Base-by-base conservation (phyloP, 1,284 basidiomycete genomes). In the Melampsora occidentalis region DNA sequence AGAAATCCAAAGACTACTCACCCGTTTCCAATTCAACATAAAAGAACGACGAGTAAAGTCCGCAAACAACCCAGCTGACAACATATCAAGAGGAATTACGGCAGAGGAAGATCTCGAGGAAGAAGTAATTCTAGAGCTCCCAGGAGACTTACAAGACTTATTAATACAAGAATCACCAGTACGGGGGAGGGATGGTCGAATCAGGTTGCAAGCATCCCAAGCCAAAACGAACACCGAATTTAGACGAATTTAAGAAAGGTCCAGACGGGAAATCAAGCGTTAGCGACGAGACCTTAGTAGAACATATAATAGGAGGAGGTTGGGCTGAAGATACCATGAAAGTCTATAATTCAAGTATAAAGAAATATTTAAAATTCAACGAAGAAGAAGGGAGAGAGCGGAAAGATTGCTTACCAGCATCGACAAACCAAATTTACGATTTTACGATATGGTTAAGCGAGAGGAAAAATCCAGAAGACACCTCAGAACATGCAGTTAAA, bases 1-100 rank as follows among this genome's bases (percentile, higher is more conserved):
- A 28, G 14, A 39, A 5, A 70, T 62, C 20, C 69, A 59, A 22
- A n/a, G 22, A 9, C 10, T 70, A 20, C 25, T 70, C 6, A n/a
- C 61, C 16, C 4, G 31, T 6, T 12, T n/a, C 4, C 28, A 70
- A n/a, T 25, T 70, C 25, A 53, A 59, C n/a, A 10, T 70, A 5
- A n/a, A 9, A 12, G 53, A 53, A 20, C 39, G 5, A 61, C 2
- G 33, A 42, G 57, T 70, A 2, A 46, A 22, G 6, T 70, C 69
- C 0, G 20, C 6, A 5, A 20, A 59, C 2, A 70, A 70, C 51
- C 28, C 9, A 4, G 69, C 69, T 0, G 31, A 70, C n/a, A 25
- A 16, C 5, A 28, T 70, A 28, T 70, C 69, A 14, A n/a, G 53
- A 61, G 68, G 51, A 53, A 20, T 20, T 39, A 31, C 12, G 39